Evolutionary conservation across 177 flowering plant genomes (phyloP).

Genomic region (Tripterygium wilfordii): DNA sequence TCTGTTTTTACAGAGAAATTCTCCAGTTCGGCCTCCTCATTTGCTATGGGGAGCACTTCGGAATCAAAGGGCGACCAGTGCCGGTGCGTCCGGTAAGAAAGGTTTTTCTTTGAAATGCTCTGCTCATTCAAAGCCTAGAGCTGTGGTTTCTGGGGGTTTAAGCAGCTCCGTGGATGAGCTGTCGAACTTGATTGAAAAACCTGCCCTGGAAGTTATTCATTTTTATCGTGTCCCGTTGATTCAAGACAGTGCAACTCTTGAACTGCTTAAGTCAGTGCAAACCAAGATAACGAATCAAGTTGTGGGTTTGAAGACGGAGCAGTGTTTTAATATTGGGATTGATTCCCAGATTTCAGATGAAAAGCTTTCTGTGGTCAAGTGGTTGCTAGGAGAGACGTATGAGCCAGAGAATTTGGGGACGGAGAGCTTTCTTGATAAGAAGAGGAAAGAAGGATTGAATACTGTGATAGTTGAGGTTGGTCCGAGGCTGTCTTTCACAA

Average conservation of each 20-base stretch:
- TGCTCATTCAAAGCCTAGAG: conserved; percentile 29
- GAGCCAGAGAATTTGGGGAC: conserved; percentile 72
- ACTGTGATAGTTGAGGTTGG: conserved; percentile 75
- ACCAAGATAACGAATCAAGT: conserved; percentile 54
- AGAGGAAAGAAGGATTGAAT: conserved; percentile 22
- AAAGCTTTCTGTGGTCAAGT: conserved; percentile 53
- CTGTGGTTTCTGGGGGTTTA: conserved; percentile 37
- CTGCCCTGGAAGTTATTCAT: conserved; percentile 51
- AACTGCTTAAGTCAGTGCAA: conserved; percentile 62
- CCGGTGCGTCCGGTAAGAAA: conserved; percentile 12
- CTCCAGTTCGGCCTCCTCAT: conserved; percentile 10
- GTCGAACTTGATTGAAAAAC: conserved; percentile 8
- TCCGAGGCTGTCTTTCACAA: conserved; percentile 81
- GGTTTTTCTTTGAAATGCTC: conserved; percentile 16
- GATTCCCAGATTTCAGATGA: conserved; percentile 40
- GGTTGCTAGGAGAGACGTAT: conserved; percentile 74
- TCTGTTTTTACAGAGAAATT: conserved; percentile 27
- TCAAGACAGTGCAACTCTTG: conserved; percentile 59
- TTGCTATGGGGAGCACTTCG: conserved; percentile 34
- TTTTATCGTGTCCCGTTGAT: conserved; percentile 64
- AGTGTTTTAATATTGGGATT: conserved; percentile 76
- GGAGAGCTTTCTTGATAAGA: conserved; percentile 61
- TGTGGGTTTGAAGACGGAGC: conserved; percentile 72
- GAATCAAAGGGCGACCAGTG: conserved; percentile 6
- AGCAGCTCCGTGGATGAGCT: conserved; percentile 25